A percentile compares a stretch with the other conserved stretches of the same genome.
Conservation (phyloP, 2,329 filamentous ascomycete species). For the Westerdykella ornata region DNA sequence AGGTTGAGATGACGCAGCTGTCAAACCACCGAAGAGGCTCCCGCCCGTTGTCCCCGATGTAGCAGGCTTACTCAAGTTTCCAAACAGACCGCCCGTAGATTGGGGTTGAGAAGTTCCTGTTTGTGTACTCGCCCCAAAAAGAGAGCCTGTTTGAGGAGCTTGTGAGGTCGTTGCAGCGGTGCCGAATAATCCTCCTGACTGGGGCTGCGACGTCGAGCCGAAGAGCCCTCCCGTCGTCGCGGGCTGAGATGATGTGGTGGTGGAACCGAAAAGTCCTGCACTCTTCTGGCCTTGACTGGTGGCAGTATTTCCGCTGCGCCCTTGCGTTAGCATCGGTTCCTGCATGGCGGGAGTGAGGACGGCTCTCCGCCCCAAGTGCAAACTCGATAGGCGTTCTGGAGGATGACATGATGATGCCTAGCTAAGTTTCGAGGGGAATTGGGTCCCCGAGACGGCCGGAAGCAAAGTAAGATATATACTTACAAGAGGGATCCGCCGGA, state of each 20-base stretch:
- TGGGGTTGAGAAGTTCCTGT: slow-evolving; percentile 18
- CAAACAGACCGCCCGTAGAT: slow-evolving; percentile 30
- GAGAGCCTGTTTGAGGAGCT: slow-evolving; percentile 20
- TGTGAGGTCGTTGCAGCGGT: slow-evolving; percentile 15
- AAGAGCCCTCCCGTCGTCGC: slow-evolving; percentile 25
- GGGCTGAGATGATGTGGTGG: slow-evolving; percentile 17
- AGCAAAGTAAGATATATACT: slow-evolving; percentile 20
- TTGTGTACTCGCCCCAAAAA: slow-evolving; percentile 26
- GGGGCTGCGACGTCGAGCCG: slow-evolving; percentile 19
- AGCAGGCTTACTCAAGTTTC: slow-evolving; percentile 31
- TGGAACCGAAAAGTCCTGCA: slow-evolving; percentile 25
- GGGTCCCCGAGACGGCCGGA: background rate
- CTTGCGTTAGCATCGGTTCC: slow-evolving; percentile 16
- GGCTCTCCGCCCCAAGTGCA: background rate
- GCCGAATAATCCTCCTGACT: slow-evolving; percentile 20
- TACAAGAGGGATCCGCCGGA: slow-evolving; percentile 46
- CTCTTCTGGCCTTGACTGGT: slow-evolving; percentile 21
- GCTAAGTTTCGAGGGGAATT: too few relatives aligned
- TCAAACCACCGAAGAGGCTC: slow-evolving; percentile 33
- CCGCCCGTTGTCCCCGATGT: slow-evolving; percentile 19
- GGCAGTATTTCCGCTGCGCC: slow-evolving; percentile 25
- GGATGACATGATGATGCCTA: too few relatives aligned
- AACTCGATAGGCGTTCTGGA: background rate
- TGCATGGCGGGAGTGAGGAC: too few relatives aligned
- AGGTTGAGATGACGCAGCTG: slow-evolving; percentile 21